Evolutionary conservation across 768 basidiomycete genomes (phyloP), one percentile per base, ranked within the genome.

Genomic region (Lentinus brumalis): DNA sequence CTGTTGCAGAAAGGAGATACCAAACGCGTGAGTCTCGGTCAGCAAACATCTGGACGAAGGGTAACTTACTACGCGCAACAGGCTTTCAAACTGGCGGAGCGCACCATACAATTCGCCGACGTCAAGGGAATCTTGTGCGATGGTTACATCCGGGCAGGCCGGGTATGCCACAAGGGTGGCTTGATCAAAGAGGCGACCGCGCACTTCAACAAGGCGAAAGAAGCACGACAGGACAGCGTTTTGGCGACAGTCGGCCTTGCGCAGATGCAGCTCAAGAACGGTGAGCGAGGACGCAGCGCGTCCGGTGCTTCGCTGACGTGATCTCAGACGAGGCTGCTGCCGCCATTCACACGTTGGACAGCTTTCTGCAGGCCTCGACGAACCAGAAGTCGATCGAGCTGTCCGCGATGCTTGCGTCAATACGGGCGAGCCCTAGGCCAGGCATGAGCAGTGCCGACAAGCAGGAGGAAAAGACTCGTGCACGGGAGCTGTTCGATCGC

Each of bases 21-120:
- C 47, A 77, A 81, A 60, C 81, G 83, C 63, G 93, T 88, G 61
- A 41, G 79, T 72, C 0, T 26, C 40, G 35, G 1, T 35, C 21
- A 26, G 35, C 35, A 7, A 35, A 35, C 7, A 11, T 35, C 6
- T 35, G 35, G 35, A 6, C 35, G 35, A 7, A 7, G 7, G 7
- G 35, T 35, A 6, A 35, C 35, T 35, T 15, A 30, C 18, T 42
- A 29, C 57, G 56, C 15, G 64, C 31, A 29, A 29, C 57, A 94
- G 87, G 93, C 94, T 0, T 73, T 96, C 46, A 99, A 98, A 78
- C 79, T 98, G 18, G 95, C 94, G 26, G 97, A 98, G 69, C 85
- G 95, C 53, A 90, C 95, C 0, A 87, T 98, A 42, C 95, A 98
- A 70, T 97, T 92, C 69, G 91, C 96, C 0, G 96, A 98, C 67